Conservation (phyloP, 345 rosid genomes). For the Murraya koenigii region DNA sequence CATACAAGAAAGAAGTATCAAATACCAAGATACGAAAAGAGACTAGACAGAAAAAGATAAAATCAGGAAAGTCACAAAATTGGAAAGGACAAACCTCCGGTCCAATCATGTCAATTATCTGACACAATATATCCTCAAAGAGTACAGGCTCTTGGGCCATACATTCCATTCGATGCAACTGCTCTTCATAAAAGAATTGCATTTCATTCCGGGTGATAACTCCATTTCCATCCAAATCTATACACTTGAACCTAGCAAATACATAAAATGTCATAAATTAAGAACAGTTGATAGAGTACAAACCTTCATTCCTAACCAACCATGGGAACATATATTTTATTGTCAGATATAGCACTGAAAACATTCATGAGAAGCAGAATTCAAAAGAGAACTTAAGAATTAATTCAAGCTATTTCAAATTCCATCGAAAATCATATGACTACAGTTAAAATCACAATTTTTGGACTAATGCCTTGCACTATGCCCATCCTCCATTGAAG, state of each 20-base stretch:
- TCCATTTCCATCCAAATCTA: conserved; percentile 96
- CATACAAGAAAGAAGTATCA: not conserved
- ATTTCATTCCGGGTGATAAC: conserved; percentile 77
- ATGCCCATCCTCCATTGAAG: not conserved
- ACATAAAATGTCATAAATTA: conserved; percentile 15
- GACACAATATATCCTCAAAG: conserved; percentile 94
- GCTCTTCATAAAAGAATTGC: conserved; percentile 95
- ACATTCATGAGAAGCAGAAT: not conserved
- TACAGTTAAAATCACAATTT: not conserved
- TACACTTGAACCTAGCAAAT: conserved; percentile 80
- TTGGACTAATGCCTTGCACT: not conserved
- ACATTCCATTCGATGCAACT: conserved; percentile 97
- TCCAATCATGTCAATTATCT: conserved; percentile 89
- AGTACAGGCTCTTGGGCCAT: conserved; percentile 97
- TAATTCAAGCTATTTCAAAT: not conserved
- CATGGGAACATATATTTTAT: not conserved
- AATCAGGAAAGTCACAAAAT: conserved; percentile 4
- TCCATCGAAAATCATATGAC: not conserved
- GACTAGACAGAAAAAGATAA: not conserved
- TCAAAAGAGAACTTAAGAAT: not conserved
- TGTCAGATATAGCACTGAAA: not conserved
- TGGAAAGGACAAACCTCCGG: conserved; percentile 57
- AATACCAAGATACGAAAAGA: not conserved
- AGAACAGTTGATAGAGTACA: not conserved
- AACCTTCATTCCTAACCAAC: not conserved